Evolutionary conservation across 768 basidiomycete genomes (phyloP), one percentile per base, ranked within the genome.

Genomic region (Serpula lacrymans): DNA sequence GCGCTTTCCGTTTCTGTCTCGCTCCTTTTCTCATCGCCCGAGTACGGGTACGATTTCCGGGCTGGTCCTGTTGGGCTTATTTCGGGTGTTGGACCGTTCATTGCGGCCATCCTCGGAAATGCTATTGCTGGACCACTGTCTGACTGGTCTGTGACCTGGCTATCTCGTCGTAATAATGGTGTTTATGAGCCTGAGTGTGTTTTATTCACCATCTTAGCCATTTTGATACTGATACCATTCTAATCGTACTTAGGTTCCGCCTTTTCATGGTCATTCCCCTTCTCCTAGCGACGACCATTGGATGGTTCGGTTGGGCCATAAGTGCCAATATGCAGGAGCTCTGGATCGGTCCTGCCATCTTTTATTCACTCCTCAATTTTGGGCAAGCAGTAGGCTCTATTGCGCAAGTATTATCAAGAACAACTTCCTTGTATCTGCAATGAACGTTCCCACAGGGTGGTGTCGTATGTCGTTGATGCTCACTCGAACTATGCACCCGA

Each of bases 141-240:
- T 10, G 72, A 72, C 47, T 70, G 60, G 58, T 62, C 66, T 20
- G 67, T 64, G 2, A 61, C 68, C 8, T 69, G 68, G 68, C 50
- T 71, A 23, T 63, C 72, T 1, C 67, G 58, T 39, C 61, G 65
- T 7, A 72, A 72, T 36, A 61, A 62, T 33, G 72, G 72, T 1
- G 55, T 71, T 6, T 74, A 71, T 48, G 72, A 72, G 46, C 70
- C 72, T 1, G 71, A 74, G 48, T 71, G 67, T 49, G 58, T 69
- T 16, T 65, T 73, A 9, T 43, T 67, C 28, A 69, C 72, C 53
- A 57, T 70, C 43, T 32, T 61, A 7, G 55, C 61, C 10, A 72
- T 71, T 69, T 54, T 72, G 10, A 59, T 70, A 21, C 18, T 13
- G 20, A 31, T 11, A 10, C 28, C 13, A 25, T 24, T 17, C 24